phyloP scores from a whole-genome alignment of 2,329 filamentous ascomycete species.

The Pseudocercospora pini-densiflorae region DNA sequence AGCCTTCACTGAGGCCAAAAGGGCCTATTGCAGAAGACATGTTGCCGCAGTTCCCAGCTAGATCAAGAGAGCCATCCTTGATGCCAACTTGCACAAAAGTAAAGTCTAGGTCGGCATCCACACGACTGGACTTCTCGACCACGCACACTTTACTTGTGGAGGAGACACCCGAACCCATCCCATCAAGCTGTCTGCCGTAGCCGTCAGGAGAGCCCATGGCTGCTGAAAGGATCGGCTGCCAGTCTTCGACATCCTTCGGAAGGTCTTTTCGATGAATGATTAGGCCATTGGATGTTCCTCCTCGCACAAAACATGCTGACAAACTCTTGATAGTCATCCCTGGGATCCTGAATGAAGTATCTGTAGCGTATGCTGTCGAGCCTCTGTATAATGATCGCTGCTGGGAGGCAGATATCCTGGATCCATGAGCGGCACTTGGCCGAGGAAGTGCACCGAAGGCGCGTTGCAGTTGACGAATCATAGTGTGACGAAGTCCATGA shows the following conservation, averaged over 20 bases:
- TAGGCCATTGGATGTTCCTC: conserved; percentile 71
- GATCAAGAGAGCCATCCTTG: conserved; percentile 63
- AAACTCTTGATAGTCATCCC: conserved; percentile 36
- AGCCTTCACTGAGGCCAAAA: conserved; percentile 61
- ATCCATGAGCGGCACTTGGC: not conserved
- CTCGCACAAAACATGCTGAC: conserved; percentile 66
- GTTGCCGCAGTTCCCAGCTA: conserved; percentile 76
- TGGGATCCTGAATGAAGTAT: conserved; percentile 9
- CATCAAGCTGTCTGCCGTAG: conserved; percentile 72
- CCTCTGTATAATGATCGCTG: conserved; percentile 13
- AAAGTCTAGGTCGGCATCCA: conserved; percentile 66
- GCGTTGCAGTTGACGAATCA: not conserved
- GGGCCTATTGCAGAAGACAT: conserved; percentile 72
- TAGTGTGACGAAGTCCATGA: not conserved
- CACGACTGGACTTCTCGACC: conserved; percentile 56
- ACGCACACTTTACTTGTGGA: conserved; percentile 74
- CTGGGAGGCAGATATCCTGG: not conserved
- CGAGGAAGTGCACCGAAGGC: not conserved
- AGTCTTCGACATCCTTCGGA: conserved; percentile 50
- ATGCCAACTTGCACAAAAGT: conserved; percentile 74
- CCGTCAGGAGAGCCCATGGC: conserved; percentile 69
- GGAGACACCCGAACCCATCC: conserved; percentile 71
- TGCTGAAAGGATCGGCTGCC: conserved; percentile 61
- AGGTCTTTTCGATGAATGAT: conserved; percentile 62
- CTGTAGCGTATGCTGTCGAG: conserved; percentile 9